Evolutionary conservation across 169 alveolate genomes (phyloP), one percentile per base, ranked within the genome.

Genomic region (Eimeria zaria): DNA sequence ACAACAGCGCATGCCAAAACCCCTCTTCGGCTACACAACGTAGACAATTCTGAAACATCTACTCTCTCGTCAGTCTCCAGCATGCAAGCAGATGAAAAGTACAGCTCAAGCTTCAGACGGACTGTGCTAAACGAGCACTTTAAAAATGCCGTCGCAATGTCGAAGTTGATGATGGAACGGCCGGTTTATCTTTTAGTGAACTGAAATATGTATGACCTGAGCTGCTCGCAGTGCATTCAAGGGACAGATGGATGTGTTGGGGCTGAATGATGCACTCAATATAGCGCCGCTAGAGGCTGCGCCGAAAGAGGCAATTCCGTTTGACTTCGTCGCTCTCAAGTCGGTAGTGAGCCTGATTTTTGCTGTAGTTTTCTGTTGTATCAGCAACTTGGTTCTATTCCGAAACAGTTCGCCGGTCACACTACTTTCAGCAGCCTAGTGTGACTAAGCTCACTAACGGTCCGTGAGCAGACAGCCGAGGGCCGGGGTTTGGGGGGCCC

Each of bases 401-500:
- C 0, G 18, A 39, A 18, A 36, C 53, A 71, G 53, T 20, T 0
- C 8, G 18, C 16, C 11, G n/a, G 81, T 53, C 81, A 36, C 51
- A 36, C 51, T 8, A 36, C 33, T 3, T 9, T 71, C 30, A 41
- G 81, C 51, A 14, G 11, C 53, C 24, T 71, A 30, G 14, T n/a
- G 81, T 71, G 53, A 71, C n/a, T 36, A 27, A 36, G 53, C 27
- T 30, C 51, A 18, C 53, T 71, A 18, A n/a, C 81, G 81, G 81
- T 71, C 81, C 30, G 81, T 36, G 81, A 71, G 81, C 81, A 71
- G 81, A 71, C 81, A 71, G 53, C 81, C n/a, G 53, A 51, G 30
- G 81, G 81, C 81, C n/a, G 81, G 81, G 81, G 81, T 53, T 71
- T 71, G 81, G 81, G 81, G 81, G 51, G 81, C 81, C 81, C 81